Evolutionary conservation across 2,329 filamentous ascomycete species (phyloP), one percentile per base, ranked within the genome.

Genomic region (Colletotrichum lindemuthianum): DNA sequence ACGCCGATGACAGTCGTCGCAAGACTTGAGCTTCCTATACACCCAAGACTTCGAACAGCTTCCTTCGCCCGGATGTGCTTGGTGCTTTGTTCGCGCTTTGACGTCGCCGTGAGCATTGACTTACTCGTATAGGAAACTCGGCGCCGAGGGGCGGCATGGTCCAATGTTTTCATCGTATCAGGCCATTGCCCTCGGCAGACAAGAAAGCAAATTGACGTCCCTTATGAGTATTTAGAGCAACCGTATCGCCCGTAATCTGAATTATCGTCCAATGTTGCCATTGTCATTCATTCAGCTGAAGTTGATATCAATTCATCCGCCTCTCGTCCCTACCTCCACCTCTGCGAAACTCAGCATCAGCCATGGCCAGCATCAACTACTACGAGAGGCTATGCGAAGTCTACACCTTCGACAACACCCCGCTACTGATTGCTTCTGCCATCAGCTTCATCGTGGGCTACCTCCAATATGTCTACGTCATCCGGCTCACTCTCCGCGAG

Each of bases 401-500:
- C 33, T 52, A 43, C 15, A 51, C 40, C 7, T n/a, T 63, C 1
- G 60, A 63, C 41, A 63, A 63, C 24, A 63, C 48, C 8, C 55
- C 48, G 2, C 7, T 59, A 2, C 32, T 63, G 1, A 2, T 63
- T 6, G 41, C 55, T 1, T 13, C 43, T 6, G 49, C 43, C 13
- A 44, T 48, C 13, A 51, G 50, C 24, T 67, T 50, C 40, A 41
- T 52, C 45, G 51, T 68, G 6, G 66, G 66, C 6, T 60, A 58
- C 11, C 50, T 66, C n/a, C 66, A 66, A 11, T 68, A 68, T 48
- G 37, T 55, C n/a, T 66, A 68, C 15, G 50, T 49, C 32, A 53
- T 68, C 41, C 41, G 58, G 6, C 58, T 68, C n/a, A 55, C 55
- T 1, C 37, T 66, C 9, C 54, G 44, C 6, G 66, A 68, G 40